Evolutionary conservation across 139 green algal species (phyloP), one percentile per base, ranked within the genome.

Genomic region (Chlamydomonas sp.): DNA sequence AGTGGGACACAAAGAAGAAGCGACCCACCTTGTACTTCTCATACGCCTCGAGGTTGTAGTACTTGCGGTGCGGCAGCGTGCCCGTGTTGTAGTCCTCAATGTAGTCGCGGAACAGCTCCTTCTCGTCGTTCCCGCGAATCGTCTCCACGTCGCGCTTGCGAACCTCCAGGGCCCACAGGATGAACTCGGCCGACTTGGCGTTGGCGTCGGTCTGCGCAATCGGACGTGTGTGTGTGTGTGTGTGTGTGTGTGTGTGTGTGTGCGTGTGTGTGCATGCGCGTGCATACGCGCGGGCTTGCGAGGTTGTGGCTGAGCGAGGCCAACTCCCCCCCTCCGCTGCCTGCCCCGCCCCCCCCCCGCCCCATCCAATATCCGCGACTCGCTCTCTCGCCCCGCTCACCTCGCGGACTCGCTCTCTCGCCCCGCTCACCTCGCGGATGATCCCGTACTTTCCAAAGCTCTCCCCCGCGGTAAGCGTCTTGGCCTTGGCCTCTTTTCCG

Each of bases 401-500:
- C n/a, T n/a, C n/a, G n/a, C n/a, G n/a, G n/a, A n/a, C n/a, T n/a
- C n/a, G n/a, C n/a, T n/a, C n/a, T n/a, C n/a, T n/a, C n/a, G n/a
- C n/a, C n/a, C n/a, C 13, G 65, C 65, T 73, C 68, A 90, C 79
- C 77, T 95, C 87, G 13, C 88, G 75, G 31, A 95, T 86, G 66
- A 92, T 81, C 66, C 89, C 89, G 65, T 87, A 90, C 73, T 87
- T 89, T 26, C 89, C 89, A 77, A 88, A 95, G 57, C 88, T 78
- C 54, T 85, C 70, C 13, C 58, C 59, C 8, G 60, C 66, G 3
- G 48, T 67, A 26, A 54, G 38, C 30, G 39, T 37, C 28, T 8
- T 33, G 1, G 39, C 39, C 35, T 67, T 49, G 8, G 69, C 43
- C 37, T 73, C 48, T 3, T 36, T 70, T 37, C 65, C 58, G 26